Base-by-base conservation (phyloP, 306 rosid genomes). In the Fragaria vesca region DNA sequence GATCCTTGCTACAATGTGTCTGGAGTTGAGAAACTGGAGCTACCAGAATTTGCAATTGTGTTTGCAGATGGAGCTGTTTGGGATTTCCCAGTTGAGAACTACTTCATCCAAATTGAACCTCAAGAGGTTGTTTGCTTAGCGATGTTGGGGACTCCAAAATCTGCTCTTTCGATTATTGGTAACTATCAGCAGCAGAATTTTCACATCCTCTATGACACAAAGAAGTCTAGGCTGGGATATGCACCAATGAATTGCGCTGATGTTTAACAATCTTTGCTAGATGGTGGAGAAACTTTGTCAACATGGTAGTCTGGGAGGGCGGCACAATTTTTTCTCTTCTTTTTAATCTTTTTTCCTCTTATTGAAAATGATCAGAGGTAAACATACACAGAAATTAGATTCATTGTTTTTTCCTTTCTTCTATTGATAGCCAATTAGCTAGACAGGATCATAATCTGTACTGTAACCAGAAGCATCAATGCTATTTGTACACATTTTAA, bases 131-230 rank as follows among this genome's bases (percentile, higher is more conserved):
- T 88, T 55, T 95, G 99, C 79, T 84, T 95, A 87, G 99, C 97
- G 18, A 83, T 95, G 58, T 47, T 93, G 79, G 97, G 95, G 7
- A 91, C 97, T 82, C 89, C 93, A 15, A 75, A 74, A 26, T 87
- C 90, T 51, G 89, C 88, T 17, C 90, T 95, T 72, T 92, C 97
- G 8, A 95, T 95, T 20, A 93, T 95, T 75, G 97, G 99, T 16
- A 95, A 95, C 80, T 95, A 95, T 74, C 99, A 95, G 90, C 99
- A 95, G 83, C 99, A 95, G 86, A 95, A 95, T 86, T 95, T 95
- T 52, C 97, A 93, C 45, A 84, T 95, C 74, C 76, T 91, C 6
- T 95, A 93, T 81, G 99, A 95, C 52, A 86, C 88, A 78, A 87
- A 93, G 85, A 95, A 90, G 60, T 93, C 97, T 8, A 91, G 97